phyloP scores from a whole-genome alignment of 2,329 filamentous ascomycete species.

The Colletotrichum somersetense region DNA sequence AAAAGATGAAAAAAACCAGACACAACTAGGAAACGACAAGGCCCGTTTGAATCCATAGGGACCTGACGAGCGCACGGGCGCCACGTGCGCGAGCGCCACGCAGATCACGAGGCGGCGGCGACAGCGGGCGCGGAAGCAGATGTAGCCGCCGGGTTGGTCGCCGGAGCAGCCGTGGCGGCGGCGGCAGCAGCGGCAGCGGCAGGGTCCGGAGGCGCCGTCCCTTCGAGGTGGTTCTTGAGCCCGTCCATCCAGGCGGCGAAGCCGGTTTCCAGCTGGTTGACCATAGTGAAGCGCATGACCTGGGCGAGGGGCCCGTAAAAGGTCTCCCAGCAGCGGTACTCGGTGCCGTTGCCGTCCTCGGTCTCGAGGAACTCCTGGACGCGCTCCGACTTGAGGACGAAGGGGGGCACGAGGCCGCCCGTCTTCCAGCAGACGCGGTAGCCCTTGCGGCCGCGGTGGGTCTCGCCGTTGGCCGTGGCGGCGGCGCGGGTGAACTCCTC shows the following conservation, averaged over 20 bases:
- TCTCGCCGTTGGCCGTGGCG: slow-evolving; percentile 24
- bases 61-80: neutral
- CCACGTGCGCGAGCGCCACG: too few relatives aligned
- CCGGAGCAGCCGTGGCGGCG: neutral
- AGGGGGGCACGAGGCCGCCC: slow-evolving; percentile 47
- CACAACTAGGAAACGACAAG: neutral
- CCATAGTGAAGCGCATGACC: slow-evolving; percentile 51
- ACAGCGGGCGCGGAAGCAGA: slow-evolving; percentile 21
- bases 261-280: slow-evolving; percentile 49
- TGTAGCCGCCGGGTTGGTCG: slow-evolving; percentile 6
- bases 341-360: slow-evolving; percentile 48
- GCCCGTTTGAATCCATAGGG: neutral
- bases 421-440: slow-evolving; percentile 56
- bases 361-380: slow-evolving; percentile 57
- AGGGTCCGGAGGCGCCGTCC: neutral
- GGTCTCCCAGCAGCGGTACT: slow-evolving; percentile 61
- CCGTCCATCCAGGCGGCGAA: slow-evolving; percentile 56
- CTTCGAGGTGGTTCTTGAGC: slow-evolving; percentile 52
- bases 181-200: neutral
- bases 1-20: neutral
- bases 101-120: slow-evolving; percentile 30
- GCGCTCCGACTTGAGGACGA: slow-evolving; percentile 55
- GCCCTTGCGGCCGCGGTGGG: slow-evolving; percentile 48
- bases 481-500: slow-evolving; percentile 47
- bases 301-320: slow-evolving; percentile 56